phyloP scores from a whole-genome alignment of 306 rosid genomes.

The Pachyrhizus erosus region DNA sequence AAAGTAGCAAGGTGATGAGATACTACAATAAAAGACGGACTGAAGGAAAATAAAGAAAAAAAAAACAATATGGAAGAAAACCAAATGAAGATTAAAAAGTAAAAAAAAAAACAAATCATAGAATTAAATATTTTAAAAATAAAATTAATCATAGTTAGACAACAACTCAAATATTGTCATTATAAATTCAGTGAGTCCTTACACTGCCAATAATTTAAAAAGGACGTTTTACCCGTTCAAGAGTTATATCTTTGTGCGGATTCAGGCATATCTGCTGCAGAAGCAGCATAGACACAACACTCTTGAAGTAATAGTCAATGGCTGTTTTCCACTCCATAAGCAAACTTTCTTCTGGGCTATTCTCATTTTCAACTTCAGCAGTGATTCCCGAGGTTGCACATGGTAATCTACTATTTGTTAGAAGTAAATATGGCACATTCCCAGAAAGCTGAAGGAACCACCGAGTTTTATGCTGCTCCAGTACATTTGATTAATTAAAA shows the following conservation, averaged over 20 bases:
- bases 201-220: not conserved
- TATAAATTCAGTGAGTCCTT: not conserved
- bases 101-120: not conserved
- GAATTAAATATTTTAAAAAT: not conserved
- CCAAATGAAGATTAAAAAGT: not conserved
- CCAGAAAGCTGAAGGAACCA: conserved; percentile 81
- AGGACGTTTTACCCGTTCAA: conserved; percentile 64
- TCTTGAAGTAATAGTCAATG: conserved; percentile 69
- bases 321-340: conserved; percentile 69
- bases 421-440: conserved; percentile 62
- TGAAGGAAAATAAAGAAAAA: not conserved
- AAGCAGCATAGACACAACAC: conserved; percentile 72
- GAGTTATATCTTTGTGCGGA: conserved; percentile 72
- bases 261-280: conserved; percentile 70
- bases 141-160: not conserved
- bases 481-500: conserved; percentile 10
- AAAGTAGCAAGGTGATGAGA: not conserved
- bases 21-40: not conserved
- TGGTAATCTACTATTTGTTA: conserved; percentile 47
- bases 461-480: conserved; percentile 79
- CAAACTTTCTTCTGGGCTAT: conserved; percentile 38
- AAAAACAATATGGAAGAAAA: not conserved
- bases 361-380: conserved; percentile 33
- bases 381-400: conserved; percentile 46
- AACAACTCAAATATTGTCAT: not conserved